Evolutionary conservation across 768 basidiomycete species (phyloP), one percentile per base, ranked within the genome.

Genomic region (Sarcodon aspratus): DNA sequence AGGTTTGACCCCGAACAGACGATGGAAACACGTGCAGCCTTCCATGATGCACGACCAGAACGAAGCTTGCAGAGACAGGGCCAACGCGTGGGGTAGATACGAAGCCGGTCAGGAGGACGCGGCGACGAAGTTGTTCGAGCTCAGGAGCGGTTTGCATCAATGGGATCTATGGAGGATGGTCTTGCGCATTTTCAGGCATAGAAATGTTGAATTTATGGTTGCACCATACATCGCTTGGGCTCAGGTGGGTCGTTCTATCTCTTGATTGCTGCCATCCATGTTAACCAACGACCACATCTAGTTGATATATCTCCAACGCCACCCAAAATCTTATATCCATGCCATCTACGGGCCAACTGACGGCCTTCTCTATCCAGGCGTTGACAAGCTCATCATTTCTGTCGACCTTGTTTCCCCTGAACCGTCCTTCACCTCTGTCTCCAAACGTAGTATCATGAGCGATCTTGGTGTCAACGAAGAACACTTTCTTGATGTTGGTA

Each of bases 131-230:
- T 66, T 92, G 38, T 92, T 97, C 50, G 89, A 91, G 52, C 77
- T 79, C 1, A 70, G 88, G 40, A 80, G 74, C 55, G 73, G 76
- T 44, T 71, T 88, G 44, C 60, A 65, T 17, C 88, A 90, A 58
- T 89, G 85, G 81, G 95, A 98, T 66, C 73, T 98, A n/a, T 88
- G 95, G 83, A 79, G 93, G 61, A 79, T 89, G 71, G 82, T 98
- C 7, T 69, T 96, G 57, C 75, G 94, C 51, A 85, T 94, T 46
- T 96, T 98, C 66, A 81, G 90, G 61, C 88, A 97, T 66, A 74
- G 95, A 42, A 89, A 89, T 56, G 93, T 96, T 50, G 95, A 98
- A 67, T 98, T 93, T 61, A 75, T 98, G 44, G 82, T 97, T 51
- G 94, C 96, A 43, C 96, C 96, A 9, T 98, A 98, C 66, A 72